phyloP scores from a whole-genome alignment of 2,329 filamentous ascomycete species.

The Penicillium brevicompactum region DNA sequence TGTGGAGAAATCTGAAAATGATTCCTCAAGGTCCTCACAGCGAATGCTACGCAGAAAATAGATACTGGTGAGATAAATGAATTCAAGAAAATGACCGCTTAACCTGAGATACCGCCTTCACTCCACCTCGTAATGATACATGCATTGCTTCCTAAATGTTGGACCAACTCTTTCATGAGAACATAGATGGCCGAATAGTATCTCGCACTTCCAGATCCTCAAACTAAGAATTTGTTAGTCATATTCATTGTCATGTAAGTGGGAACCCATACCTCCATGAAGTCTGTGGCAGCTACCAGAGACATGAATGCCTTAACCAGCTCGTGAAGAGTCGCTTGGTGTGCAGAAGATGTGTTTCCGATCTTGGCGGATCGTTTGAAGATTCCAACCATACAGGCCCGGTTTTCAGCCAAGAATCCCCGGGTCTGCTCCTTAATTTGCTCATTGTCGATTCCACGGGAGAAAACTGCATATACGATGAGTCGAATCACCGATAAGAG shows the following conservation, averaged over 20 bases:
- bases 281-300: constrained; percentile 78
- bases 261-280: constrained; percentile 71
- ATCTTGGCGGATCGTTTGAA: constrained; percentile 88
- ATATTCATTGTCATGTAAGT: no score
- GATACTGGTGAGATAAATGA: not conserved
- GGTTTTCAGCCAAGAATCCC: constrained; percentile 78
- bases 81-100: not conserved
- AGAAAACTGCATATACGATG: constrained; percentile 78
- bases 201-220: constrained; percentile 44
- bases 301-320: constrained; percentile 84
- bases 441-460: constrained; percentile 78
- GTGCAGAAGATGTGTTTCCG: constrained; percentile 52
- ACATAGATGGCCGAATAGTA: constrained; percentile 31
- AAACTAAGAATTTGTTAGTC: constrained; percentile 36
- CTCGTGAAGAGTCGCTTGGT: constrained; percentile 69
- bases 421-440: constrained; percentile 72
- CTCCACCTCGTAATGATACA: constrained; percentile 24
- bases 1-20: not conserved
- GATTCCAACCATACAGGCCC: constrained; percentile 80
- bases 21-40: not conserved
- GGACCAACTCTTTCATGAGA: constrained; percentile 29
- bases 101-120: constrained; percentile 12
- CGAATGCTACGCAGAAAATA: not conserved
- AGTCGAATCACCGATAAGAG: constrained; percentile 80
- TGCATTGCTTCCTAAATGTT: constrained; percentile 6